Base-by-base conservation (phyloP, 1,284 basidiomycete species). In the Rhodotorula sp. region DNA sequence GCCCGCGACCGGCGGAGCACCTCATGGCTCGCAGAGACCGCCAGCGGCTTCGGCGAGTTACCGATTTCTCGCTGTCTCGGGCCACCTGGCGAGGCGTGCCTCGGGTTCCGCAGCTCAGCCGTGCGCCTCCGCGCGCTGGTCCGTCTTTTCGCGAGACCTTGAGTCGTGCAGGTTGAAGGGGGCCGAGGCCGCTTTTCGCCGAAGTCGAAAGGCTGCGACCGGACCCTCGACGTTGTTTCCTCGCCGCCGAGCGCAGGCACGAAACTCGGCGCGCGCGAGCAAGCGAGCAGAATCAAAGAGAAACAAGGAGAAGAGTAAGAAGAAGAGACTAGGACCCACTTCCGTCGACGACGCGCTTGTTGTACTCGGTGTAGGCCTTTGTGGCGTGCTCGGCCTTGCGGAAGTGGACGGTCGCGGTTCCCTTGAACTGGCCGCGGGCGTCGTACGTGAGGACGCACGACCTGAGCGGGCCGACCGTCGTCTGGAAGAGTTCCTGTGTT, bases 291-390 rank as follows among this genome's bases (percentile, higher is more conserved):
- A 21, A 23, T 47, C n/a, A 29, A 34, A 16, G 26, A 29, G 34
- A 14, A n/a, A 31, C 23, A 47, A 57, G 26, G 23, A 64, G 31
- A 56, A 15, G 46, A n/a, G 54, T 56, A 26, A 46, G 51, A 18
- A 48, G 54, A 20, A 46, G 31, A n/a, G 34, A n/a, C 58, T 49
- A 47, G 59, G 89, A 97, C 95, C 94, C 91, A 98, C 95, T 97
- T 86, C 94, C 93, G 89, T 99, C 96, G 87, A 99, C 96, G 85
- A 99, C 90, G 82, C 96, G 90, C 85, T 94, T 93, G 87, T 99
- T 93, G 87, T 98, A 99, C 79, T 93, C 88, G 77, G 90, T 86
- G 84, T 90, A 96, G 8, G 96, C 96, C 85, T 91, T 93, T 81
- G 88, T 89, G 70, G 91, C 96, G 79, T 97, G 93, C 68, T 93